Evolutionary conservation across 2,329 filamentous ascomycete species (phyloP).

Genomic region (Chrysoporthe cubensis): DNA sequence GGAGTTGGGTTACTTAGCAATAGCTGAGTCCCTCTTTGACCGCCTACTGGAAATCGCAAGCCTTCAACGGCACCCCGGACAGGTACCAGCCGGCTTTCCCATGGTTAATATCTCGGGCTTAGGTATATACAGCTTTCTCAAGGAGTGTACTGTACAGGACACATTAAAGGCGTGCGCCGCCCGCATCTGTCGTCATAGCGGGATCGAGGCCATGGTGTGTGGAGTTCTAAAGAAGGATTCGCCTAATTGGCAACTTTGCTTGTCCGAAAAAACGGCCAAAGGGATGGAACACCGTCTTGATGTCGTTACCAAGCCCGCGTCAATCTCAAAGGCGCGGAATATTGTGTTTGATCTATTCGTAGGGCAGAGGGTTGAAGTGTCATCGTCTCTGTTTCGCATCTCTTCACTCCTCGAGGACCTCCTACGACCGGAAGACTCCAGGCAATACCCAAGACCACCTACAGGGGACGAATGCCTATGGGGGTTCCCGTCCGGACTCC

Average conservation of each 20-base stretch:
- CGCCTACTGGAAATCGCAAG: slow-evolving; percentile 8
- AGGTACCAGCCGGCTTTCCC: not conserved
- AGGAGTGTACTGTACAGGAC: slow-evolving; percentile 8
- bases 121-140: slow-evolving; percentile 7
- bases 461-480: slow-evolving; percentile 8
- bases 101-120: not conserved
- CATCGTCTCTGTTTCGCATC: slow-evolving; percentile 9
- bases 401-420: slow-evolving; percentile 11
- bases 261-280: not conserved
- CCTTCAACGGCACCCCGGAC: slow-evolving; percentile 8
- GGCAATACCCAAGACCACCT: not conserved
- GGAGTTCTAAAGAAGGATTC: not conserved
- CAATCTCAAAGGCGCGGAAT: slow-evolving; percentile 6
- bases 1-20: slow-evolving; percentile 10
- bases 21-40: slow-evolving; percentile 11
- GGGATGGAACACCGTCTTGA: slow-evolving; percentile 5
- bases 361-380: slow-evolving; percentile 6
- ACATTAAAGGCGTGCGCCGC: slow-evolving; percentile 12
- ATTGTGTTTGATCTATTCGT: slow-evolving; percentile 12
- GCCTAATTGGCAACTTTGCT: too few relatives aligned
- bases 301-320: slow-evolving; percentile 1
- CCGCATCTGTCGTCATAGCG: slow-evolving; percentile 5
- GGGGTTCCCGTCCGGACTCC: not conserved
- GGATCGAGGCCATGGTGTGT: slow-evolving; percentile 6
- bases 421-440: not conserved